A percentile compares a stretch with the other conserved stretches of the same genome.
phyloP scores from a whole-genome alignment of 192 early-diverging fungal genomes.

The Obelidium mucronatum region DNA sequence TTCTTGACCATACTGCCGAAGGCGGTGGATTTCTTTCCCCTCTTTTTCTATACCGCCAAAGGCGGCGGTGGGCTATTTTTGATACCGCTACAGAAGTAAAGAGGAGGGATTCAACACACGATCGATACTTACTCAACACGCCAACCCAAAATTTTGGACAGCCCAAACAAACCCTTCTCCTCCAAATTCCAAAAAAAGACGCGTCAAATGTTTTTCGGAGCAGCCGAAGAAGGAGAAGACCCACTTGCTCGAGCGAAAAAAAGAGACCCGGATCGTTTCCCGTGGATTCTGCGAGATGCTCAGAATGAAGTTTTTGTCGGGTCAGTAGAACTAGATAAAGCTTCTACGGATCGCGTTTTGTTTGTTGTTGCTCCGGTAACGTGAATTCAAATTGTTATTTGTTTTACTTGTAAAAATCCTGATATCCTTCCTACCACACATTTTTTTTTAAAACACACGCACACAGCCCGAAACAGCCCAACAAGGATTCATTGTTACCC shows the following conservation, averaged over 20 bases:
- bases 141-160: no score
- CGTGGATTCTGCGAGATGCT: slow-evolving; percentile 49
- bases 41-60: no score
- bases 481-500: slow-evolving; percentile 50
- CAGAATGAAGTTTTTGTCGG: slow-evolving; percentile 40
- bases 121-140: neutral
- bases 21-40: neutral
- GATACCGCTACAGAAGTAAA: no score
- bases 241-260: slow-evolving; percentile 12
- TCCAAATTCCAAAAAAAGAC: slow-evolving; percentile 60
- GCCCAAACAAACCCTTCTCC: slow-evolving; percentile 37
- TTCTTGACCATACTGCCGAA: no score
- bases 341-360: slow-evolving; percentile 41
- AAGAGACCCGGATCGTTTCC: slow-evolving; percentile 51
- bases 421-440: no score
- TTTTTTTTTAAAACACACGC: neutral
- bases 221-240: slow-evolving; percentile 21
- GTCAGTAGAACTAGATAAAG: slow-evolving; percentile 41
- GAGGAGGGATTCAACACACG: no score
- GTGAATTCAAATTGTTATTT: no score
- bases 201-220: slow-evolving; percentile 47
- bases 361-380: slow-evolving; percentile 38
- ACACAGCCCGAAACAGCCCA: neutral
- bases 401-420: neutral
- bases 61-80: no score